Evolutionary conservation across 169 alveolate genomes (phyloP).

Genomic region (Neospora caninum): DNA sequence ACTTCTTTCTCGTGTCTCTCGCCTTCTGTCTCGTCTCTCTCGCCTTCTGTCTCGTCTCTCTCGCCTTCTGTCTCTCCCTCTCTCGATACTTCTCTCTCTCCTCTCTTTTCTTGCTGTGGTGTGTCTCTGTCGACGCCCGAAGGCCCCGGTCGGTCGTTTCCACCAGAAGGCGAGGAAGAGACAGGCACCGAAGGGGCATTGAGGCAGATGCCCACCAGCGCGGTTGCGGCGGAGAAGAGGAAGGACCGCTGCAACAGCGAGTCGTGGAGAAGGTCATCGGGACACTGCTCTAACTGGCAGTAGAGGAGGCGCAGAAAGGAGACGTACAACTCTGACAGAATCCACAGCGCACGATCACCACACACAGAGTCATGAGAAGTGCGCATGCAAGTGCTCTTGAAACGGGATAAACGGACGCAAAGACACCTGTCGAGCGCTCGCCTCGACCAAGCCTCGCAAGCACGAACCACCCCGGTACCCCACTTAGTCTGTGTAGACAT

Average conservation of each 20-base stretch:
- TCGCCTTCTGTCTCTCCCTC: neutral
- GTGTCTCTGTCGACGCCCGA: too few species aligned
- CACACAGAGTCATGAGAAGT: neutral
- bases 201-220: slow-evolving; percentile 13
- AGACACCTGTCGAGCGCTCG: too few species aligned
- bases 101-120: neutral
- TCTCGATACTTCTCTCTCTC: neutral
- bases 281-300: slow-evolving; percentile 33
- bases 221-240: neutral
- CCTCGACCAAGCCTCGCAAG: too few species aligned
- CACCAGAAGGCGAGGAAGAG: neutral
- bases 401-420: too few species aligned
- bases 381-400: too few species aligned
- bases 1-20: neutral
- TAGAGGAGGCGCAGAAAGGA: slow-evolving; percentile 10
- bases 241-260: neutral
- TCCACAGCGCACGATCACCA: neutral
- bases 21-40: neutral
- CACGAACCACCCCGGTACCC: too few species aligned
- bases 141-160: neutral
- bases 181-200: neutral
- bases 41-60: neutral
- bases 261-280: slow-evolving; percentile 1
- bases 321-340: neutral
- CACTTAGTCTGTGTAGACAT: too few species aligned